Evolutionary conservation across 2,329 filamentous ascomycete genomes (phyloP), one percentile per base, ranked within the genome.

Genomic region (Curvularia hawaiiensis): DNA sequence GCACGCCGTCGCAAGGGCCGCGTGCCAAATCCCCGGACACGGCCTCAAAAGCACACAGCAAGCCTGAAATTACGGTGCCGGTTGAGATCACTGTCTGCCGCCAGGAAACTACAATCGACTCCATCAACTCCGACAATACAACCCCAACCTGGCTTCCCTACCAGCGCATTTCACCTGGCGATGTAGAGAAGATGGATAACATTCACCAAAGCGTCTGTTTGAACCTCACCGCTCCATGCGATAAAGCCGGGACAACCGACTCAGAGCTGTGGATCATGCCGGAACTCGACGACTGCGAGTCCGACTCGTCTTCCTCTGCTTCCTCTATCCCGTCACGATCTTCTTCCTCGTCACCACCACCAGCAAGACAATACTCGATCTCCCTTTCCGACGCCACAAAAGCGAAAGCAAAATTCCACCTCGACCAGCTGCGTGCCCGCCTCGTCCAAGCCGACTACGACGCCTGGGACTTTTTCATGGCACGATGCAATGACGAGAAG

Each of bases 381-480:
- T 58, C 73, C 0, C 50, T 75, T 4, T 56, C 63, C 9, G 64
- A 67, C 28, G 70, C 72, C 1, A 28, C 41, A 28, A 44, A 44
- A 44, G 71, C 68, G 2, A 66, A 59, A 1, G 71, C 69, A 3
- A 66, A 59, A 1, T 70, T 68, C 3, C 75, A 75, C 45, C 66
- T 70, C 14, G 70, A 74, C 41, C 59, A 71, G 0, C 56, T 75
- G 18, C 58, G 70, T 16, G 60, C 63, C 2, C 56, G 68, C 9
- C 61, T 75, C 5, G 5, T 43, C 22, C 41, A 44, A n/a, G 41
- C 22, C 0, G 73, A 75, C 35, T 69, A 68, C 3, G 73, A 75
- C 20, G 70, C 72, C 2, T 75, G 73, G 73, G 70, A 70, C 16
- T 75, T 75, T 46, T 62, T 75, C 0, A 64, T 68, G 12, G 66